Percentiles rank a stretch among this genome's conserved stretches.
Evolutionary conservation across 768 basidiomycete genomes (phyloP).

Genomic region (Lentinula guzmanii): DNA sequence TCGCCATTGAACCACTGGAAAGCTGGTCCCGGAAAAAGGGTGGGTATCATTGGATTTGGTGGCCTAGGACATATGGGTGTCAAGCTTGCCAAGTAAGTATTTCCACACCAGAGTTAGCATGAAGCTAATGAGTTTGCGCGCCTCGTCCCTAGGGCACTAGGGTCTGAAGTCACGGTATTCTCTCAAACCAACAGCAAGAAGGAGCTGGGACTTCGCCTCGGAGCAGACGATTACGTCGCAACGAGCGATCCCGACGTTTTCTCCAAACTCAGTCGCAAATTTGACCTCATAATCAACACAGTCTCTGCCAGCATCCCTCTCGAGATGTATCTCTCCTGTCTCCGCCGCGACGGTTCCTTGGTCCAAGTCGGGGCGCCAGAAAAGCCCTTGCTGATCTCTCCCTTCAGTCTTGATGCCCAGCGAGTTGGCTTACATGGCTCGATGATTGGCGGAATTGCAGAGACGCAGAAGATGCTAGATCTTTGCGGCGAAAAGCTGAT

Average conservation of each 20-base stretch:
- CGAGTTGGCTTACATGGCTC: neutral
- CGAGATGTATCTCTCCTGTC: neutral
- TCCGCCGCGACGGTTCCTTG: neutral
- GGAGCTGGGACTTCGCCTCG: conserved; percentile 41
- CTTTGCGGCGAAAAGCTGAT: neutral
- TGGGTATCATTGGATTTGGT: conserved; percentile 63
- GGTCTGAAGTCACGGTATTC: conserved; percentile 45
- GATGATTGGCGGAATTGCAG: neutral
- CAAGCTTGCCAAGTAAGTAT: neutral
- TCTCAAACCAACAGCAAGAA: conserved; percentile 37
- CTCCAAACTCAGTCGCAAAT: conserved; percentile 21
- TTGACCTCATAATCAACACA: conserved; percentile 31
- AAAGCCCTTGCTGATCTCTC: neutral
- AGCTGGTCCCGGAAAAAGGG: conserved; percentile 52
- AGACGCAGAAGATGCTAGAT: conserved; percentile 1
- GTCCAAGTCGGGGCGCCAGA: neutral
- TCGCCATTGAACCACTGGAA: conserved; percentile 48
- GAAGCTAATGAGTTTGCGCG: conserved; percentile 11
- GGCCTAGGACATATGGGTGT: conserved; percentile 34
- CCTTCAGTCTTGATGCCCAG: neutral
- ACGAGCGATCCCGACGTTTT: conserved; percentile 32
- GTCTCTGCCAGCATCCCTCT: conserved; percentile 11
- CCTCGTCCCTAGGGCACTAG: conserved; percentile 38
- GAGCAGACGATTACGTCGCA: conserved; percentile 36
- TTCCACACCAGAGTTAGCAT: neutral